Conservation (phyloP, 257 asterid genomes). For the Echium plantagineum region DNA sequence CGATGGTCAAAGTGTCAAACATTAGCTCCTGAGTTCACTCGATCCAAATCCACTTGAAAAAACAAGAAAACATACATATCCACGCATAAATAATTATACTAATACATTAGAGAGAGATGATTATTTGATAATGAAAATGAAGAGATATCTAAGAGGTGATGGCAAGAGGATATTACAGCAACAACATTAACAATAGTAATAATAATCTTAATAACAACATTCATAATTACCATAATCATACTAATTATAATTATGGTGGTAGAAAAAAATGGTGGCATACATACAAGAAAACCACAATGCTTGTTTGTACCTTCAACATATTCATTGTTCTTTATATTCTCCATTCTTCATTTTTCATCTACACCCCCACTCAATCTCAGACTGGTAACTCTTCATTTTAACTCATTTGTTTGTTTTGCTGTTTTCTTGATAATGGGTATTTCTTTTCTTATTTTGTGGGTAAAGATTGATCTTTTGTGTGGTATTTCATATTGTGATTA, state of each 20-base stretch:
- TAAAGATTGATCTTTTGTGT: neutral
- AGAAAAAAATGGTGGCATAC: constrained; percentile 51
- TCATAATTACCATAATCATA: neutral
- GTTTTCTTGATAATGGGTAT: constrained; percentile 1
- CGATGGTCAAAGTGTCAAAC: no score
- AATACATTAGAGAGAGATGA: constrained; percentile 28
- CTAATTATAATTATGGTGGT: constrained; percentile 7
- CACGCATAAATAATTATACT: neutral
- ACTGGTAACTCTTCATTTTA: constrained; percentile 25
- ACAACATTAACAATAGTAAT: constrained; percentile 6
- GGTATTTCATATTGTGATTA: no score
- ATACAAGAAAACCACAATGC: constrained; percentile 58
- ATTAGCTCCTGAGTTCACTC: no score
- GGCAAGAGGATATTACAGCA: constrained; percentile 45
- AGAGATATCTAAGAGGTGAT: constrained; percentile 23
- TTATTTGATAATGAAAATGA: constrained; percentile 7
- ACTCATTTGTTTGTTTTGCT: neutral
- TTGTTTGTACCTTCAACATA: constrained; percentile 61
- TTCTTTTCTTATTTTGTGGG: constrained; percentile 4
- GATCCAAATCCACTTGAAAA: no score
- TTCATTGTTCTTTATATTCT: constrained; percentile 69
- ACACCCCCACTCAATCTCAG: constrained; percentile 37
- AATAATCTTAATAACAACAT: no score
- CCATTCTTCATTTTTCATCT: constrained; percentile 62
- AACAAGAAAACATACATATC: neutral